Base-by-base conservation (phyloP, 2,329 filamentous ascomycete genomes). In the Geosmithia flava region DNA sequence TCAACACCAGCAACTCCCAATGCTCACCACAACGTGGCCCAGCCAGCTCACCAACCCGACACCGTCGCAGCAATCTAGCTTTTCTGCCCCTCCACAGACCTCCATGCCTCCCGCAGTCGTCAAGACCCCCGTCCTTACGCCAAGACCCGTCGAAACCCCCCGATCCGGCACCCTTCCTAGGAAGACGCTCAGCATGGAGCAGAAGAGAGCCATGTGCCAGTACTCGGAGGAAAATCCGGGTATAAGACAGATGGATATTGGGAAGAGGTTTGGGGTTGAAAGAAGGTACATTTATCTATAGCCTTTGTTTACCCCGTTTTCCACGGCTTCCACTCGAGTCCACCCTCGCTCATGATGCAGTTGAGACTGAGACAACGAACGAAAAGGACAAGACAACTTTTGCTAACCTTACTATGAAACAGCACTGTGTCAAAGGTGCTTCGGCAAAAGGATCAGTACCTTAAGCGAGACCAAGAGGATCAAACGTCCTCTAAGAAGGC, bases 391-490 rank as follows among this genome's bases (percentile, higher is more conserved):
- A 27, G 23, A 7, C 6, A 5, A 3, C 15, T 37, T 37, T 37
- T 16, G 15, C 33, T 37, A 16, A 37, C 33, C 15, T 37, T 11
- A 13, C 10, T 13, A 37, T 23, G 17, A 42, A 33, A 2, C 52
- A 98, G 93, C 69, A 98, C 93, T 45, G 93, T 98, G n/a, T 98
- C 93, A 48, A 98, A 98, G 63, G 93, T 97, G 48, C 68, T 98
- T 54, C 83, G 91, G 48, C 84, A 95, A 59, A 95, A 91, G 68
- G 93, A 98, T 53, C 93, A 94, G 63, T 97, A 95, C 65, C 76
- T 97, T 16, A 85, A 83, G 59, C 80, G 87, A 87, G 59, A 89
- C 19, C 63, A 85, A 82, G 55, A 87, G 74, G 55, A 67, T 44
- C 40, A 3, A 7, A 19, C 20, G n/a, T n/a, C 42, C 20, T 20